These are phyloP conservation scores for Mycena vulgaris DNA, from an alignment of 768 basidiomycete species.

Conservation along the genomic window DNA sequence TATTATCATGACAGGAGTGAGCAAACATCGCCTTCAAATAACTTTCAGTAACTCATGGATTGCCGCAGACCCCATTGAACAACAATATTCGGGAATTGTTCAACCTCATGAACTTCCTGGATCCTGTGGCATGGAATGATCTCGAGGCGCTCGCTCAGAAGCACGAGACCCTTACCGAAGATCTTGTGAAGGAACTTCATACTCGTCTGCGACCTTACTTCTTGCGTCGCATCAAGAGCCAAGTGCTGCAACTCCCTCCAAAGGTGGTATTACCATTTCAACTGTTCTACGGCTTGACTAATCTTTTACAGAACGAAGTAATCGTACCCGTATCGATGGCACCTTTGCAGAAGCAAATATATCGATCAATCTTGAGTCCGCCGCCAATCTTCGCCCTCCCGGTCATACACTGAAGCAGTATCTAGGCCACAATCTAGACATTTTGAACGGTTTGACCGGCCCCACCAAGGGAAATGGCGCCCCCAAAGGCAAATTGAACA, in stretches of 20 bases:
- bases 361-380: constrained; percentile 86
- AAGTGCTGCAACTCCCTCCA: constrained; percentile 92
- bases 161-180: constrained; percentile 84
- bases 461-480: constrained; percentile 51
- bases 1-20: constrained; percentile 90
- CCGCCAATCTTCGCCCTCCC: constrained; percentile 34
- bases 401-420: constrained; percentile 26
- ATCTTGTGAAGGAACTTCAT: constrained; percentile 86
- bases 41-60: neutral
- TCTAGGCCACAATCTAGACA: constrained; percentile 78
- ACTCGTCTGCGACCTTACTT: constrained; percentile 89
- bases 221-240: constrained; percentile 92
- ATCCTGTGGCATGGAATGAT: constrained; percentile 82
- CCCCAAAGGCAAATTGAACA: constrained; percentile 77
- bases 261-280: constrained; percentile 67
- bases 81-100: constrained; percentile 98
- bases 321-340: constrained; percentile 94
- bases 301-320: constrained; percentile 79
- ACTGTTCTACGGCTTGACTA: constrained; percentile 3
- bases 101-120: constrained; percentile 97
- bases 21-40: constrained; percentile 36
- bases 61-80: constrained; percentile 88
- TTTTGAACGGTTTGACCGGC: constrained; percentile 73
- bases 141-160: constrained; percentile 81
- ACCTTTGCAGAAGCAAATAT: constrained; percentile 89